Percentiles rank a stretch among this genome's conserved stretches.
Conservation (phyloP, 2,329 filamentous ascomycete species). For the Fusarium decemcellulare region DNA sequence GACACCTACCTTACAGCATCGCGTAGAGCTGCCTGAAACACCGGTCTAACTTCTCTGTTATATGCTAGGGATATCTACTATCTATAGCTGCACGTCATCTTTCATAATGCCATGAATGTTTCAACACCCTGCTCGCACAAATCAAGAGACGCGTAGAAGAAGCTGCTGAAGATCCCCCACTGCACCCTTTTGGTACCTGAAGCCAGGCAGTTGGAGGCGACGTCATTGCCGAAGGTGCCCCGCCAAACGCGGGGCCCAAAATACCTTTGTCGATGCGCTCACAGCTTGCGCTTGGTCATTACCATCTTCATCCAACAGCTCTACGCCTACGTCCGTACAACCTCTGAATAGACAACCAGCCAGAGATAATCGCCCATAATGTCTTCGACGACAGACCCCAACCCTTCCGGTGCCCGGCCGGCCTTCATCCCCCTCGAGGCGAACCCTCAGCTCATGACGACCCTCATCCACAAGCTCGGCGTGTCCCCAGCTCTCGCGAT, state of each 20-base stretch:
- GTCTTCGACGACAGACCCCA: constrained; percentile 55
- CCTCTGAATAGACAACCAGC: neutral
- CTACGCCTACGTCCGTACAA: neutral
- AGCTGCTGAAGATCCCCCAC: constrained; percentile 17
- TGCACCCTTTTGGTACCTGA: neutral
- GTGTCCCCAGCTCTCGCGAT: constrained; percentile 83
- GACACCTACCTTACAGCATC: neutral
- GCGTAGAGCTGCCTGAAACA: too few species aligned
- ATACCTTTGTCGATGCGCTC: neutral
- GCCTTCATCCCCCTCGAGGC: constrained; percentile 75
- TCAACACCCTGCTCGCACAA: neutral
- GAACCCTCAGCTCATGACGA: constrained; percentile 91
- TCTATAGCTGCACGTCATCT: neutral
- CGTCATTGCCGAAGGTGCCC: constrained; percentile 30
- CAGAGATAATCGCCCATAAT: constrained; percentile 35
- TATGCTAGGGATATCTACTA: neutral
- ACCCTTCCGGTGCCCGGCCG: constrained; percentile 55
- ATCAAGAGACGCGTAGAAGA: neutral
- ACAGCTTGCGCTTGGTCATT: neutral
- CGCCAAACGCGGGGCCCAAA: constrained; percentile 25
- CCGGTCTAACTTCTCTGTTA: too few species aligned
- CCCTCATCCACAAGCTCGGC: constrained; percentile 86
- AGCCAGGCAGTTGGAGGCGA: constrained; percentile 14
- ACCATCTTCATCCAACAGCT: neutral
- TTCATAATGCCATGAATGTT: neutral